Evolutionary conservation across 192 early-diverging fungal genomes (phyloP).

Genomic region (Linnemannia schmuckeri): DNA sequence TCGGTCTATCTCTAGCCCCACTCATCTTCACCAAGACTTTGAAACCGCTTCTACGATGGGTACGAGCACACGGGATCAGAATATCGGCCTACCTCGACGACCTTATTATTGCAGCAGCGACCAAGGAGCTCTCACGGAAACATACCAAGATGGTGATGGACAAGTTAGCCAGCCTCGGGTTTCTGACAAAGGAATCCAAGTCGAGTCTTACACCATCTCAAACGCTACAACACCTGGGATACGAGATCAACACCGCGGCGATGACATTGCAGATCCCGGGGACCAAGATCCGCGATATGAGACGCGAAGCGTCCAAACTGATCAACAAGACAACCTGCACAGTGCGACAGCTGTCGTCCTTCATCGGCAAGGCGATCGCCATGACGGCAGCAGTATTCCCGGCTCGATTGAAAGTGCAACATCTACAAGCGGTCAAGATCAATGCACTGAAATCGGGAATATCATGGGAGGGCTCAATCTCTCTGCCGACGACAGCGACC

Average conservation of each 20-base stretch:
- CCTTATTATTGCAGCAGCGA: slow-evolving; percentile 11
- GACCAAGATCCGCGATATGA: slow-evolving; percentile 13
- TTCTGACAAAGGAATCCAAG: slow-evolving; percentile 18
- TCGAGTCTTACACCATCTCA: neutral
- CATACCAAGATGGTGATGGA: neutral
- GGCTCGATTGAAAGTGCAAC: slow-evolving; percentile 14
- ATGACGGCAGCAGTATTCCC: slow-evolving; percentile 32
- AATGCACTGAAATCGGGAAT: neutral
- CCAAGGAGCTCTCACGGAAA: neutral
- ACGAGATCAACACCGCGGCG: neutral
- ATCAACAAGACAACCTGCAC: neutral
- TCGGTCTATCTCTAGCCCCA: slow-evolving; percentile 32
- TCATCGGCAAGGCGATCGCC: slow-evolving; percentile 16
- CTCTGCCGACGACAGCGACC: neutral
- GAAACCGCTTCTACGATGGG: slow-evolving; percentile 36
- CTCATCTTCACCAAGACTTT: slow-evolving; percentile 54
- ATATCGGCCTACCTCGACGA: slow-evolving; percentile 50
- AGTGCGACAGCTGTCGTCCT: slow-evolving; percentile 21
- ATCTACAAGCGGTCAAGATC: slow-evolving; percentile 29
- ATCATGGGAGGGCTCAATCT: neutral
- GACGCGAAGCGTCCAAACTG: slow-evolving; percentile 10
- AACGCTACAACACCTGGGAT: slow-evolving; percentile 6
- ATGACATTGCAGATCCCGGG: slow-evolving; percentile 16
- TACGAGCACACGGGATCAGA: slow-evolving; percentile 20
- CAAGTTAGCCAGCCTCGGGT: slow-evolving; percentile 24